Evolutionary conservation across 2,329 filamentous ascomycete genomes (phyloP), one percentile per base, ranked within the genome.

Genomic region (Alternaria incomplexa): DNA sequence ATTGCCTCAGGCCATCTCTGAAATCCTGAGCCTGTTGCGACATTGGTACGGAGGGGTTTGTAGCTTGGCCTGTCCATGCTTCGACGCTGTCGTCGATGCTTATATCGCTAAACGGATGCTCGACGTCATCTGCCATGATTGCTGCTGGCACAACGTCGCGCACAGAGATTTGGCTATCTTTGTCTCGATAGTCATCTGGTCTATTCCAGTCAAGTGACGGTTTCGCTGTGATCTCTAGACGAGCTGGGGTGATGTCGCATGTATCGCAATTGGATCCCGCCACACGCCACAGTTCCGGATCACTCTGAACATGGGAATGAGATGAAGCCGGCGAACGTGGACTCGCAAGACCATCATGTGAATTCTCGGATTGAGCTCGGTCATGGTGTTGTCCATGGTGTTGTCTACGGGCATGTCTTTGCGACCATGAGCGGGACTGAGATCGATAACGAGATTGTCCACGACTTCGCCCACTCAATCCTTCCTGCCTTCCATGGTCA

Each of bases 151-250:
- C 5, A 5, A 40, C 2, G 8, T 28, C 25, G 4, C 5, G 15
- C 0, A 5, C 15, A 26, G 25, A 0, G 0, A 17, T 6, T 0
- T 28, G 15, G n/a, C 10, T 4, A 11, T 12, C 9, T 8, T 5
- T 10, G 0, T 12, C 15, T 26, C n/a, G 10, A 48, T 20, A 17
- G 1, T 10, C 25, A 1, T 7, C 1, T 0, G 4, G 11, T 20
- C 10, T 48, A 9, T 13, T 25, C 5, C 25, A 17, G 10, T 48
- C 15, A 26, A 1, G 23, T 0, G 6, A 1, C 3, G 25, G 13
- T 26, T 48, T 48, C 2, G 45, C 23, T 11, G n/a, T n/a, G 4
- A n/a, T 17, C 15, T 7, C 45, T 6, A 26, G 15, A 28, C 0
- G 8, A 0, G 13, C 45, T 11, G 22, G 23, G 23, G 23, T 5